Percentiles rank a stretch among this genome's conserved stretches.
phyloP scores from a whole-genome alignment of 495 filamentous ascomycete species.

The Podospora anserina region DNA sequence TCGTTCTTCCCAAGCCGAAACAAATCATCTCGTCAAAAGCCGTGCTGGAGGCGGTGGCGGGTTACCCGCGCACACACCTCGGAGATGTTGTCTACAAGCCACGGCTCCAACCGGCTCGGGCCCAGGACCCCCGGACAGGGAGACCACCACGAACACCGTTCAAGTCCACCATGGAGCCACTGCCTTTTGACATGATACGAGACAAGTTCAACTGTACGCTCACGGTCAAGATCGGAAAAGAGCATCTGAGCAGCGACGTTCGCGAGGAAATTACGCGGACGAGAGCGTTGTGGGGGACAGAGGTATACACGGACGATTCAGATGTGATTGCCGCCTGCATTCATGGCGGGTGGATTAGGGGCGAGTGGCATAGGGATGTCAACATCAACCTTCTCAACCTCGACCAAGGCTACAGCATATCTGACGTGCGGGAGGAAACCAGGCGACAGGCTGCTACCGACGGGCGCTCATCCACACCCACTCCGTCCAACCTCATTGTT shows the following conservation, averaged over 20 bases:
- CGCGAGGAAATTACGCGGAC: constrained; percentile 78
- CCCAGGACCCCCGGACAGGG: constrained; percentile 45
- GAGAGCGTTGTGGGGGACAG: constrained; percentile 84
- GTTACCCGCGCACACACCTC: constrained; percentile 74
- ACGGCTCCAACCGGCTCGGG: constrained; percentile 54
- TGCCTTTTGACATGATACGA: constrained; percentile 68
- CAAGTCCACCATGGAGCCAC: constrained; percentile 65
- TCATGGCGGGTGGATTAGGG: constrained; percentile 86
- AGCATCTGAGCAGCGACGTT: constrained; percentile 62
- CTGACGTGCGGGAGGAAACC: constrained; percentile 25
- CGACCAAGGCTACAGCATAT: constrained; percentile 38
- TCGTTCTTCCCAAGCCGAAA: constrained; percentile 57
- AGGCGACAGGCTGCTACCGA: constrained; percentile 5
- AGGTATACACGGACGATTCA: constrained; percentile 93
- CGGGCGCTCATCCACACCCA: constrained; percentile 16
- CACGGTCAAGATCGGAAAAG: constrained; percentile 78
- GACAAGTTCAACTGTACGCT: constrained; percentile 86
- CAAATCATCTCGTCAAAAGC: constrained; percentile 61
- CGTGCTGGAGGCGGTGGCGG: constrained; percentile 64
- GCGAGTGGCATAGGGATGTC: constrained; percentile 78
- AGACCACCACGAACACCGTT: constrained; percentile 61
- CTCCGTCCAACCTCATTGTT: constrained; percentile 33
- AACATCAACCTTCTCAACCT: constrained; percentile 64
- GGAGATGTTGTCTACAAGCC: constrained; percentile 56
- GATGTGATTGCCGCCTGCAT: constrained; percentile 91